Conservation (phyloP, 768 basidiomycete species). For the Lentinula guzmanii region DNA sequence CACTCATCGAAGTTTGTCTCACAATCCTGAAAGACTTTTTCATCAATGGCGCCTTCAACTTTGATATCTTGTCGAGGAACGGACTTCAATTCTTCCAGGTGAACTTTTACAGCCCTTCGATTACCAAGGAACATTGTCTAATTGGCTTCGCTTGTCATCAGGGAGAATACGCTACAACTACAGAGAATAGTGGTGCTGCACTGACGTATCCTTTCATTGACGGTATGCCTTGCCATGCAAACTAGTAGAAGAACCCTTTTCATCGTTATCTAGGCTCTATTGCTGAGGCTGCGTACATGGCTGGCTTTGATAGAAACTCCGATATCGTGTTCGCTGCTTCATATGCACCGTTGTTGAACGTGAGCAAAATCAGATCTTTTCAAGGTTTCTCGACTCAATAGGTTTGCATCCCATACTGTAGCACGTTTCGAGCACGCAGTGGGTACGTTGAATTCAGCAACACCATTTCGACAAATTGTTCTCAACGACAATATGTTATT, state of each 20-base stretch:
- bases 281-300: constrained; percentile 66
- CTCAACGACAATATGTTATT: not conserved
- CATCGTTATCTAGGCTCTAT: constrained; percentile 30
- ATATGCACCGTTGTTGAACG: constrained; percentile 54
- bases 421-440: constrained; percentile 53
- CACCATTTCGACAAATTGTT: not conserved
- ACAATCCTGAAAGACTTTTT: constrained; percentile 28
- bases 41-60: constrained; percentile 31
- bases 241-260: not conserved
- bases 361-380: constrained; percentile 12
- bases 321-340: constrained; percentile 52
- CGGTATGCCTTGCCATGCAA: constrained; percentile 25
- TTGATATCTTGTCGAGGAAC: constrained; percentile 35
- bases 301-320: constrained; percentile 45
- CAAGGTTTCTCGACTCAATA: not conserved
- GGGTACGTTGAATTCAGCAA: constrained; percentile 29
- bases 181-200: constrained; percentile 44
- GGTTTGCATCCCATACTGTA: constrained; percentile 14
- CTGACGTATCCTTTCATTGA: constrained; percentile 51
- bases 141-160: constrained; percentile 7
- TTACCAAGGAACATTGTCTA: not conserved
- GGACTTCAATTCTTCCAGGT: constrained; percentile 58
- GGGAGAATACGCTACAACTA: constrained; percentile 61
- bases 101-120: not conserved
- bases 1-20: not conserved